Evolutionary conservation across 306 rosid species (phyloP), one percentile per base, ranked within the genome.

Genomic region (Elaeagnus macrophylla): DNA sequence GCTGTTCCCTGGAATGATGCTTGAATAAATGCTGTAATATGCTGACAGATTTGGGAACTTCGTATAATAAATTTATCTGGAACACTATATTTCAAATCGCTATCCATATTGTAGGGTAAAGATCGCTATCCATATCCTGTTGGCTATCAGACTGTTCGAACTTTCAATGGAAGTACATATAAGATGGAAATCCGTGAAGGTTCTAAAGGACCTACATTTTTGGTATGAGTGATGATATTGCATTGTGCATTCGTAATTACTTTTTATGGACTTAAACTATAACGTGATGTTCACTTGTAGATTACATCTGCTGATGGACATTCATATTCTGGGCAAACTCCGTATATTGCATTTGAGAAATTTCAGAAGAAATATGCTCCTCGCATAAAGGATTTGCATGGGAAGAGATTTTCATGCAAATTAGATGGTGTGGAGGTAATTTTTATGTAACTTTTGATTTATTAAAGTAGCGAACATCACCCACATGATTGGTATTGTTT

Each of bases 51-150:
- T 25, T 25, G 4, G 32, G 32, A 25, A 25, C 32, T 5, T 25
- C 32, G 32, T 25, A 25, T 25, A 25, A 25, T 25, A 25, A 25
- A 25, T 25, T 2, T 45, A 1, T 45, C 15, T 17, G 17, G n/a
- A 45, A 45, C 19, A 45, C n/a, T 45, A 2, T 7, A 44, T 45
- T 12, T 14, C 15, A 12, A 5, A 45, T 17, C 13, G 12, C 17
- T 7, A 45, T 41, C 64, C 35, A 3, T 37, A 32, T 62, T 74
- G 49, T 51, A 89, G 97, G 95, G 97, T 54, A 89, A 86, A 70
- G 97, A 83, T 63, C 89, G 97, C 8, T 83, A 79, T 81, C 95
- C 95, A 20, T 89, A 86, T 86, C 95, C 88, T 5, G 76, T 86
- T 60, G 95, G 90, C 48, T 86, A 83, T 66, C 68, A 62, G 67